phyloP scores from a whole-genome alignment of 441 rosid genomes.

The Syzygium syzygioides region DNA sequence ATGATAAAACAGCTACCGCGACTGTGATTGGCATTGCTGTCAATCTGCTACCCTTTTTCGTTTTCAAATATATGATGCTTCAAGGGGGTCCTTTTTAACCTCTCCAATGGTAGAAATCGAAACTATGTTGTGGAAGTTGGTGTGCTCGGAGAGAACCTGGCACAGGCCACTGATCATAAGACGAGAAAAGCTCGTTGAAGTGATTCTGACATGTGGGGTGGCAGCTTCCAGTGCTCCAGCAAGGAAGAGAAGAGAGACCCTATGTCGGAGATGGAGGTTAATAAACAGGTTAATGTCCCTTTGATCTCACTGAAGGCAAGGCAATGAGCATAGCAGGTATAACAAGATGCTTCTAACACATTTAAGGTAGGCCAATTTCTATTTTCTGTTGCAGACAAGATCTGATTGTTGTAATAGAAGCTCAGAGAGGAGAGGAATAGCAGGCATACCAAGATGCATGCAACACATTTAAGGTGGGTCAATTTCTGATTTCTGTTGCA shows the following conservation, averaged over 20 bases:
- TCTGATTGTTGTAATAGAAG: not conserved
- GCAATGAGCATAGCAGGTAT: not conserved
- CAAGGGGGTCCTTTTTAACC: not conserved
- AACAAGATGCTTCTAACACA: not conserved
- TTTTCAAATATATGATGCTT: not conserved
- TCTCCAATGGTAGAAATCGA: not conserved
- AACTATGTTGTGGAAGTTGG: not conserved
- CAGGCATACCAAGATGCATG: not conserved
- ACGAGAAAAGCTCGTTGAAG: not conserved
- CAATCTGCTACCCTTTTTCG: not conserved
- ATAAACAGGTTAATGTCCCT: not conserved
- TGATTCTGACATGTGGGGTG: not conserved
- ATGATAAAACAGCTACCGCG: not conserved
- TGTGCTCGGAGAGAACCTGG: not conserved
- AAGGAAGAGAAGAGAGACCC: not conserved
- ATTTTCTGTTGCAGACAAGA: not conserved
- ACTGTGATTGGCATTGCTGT: not conserved
- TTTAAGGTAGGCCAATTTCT: not conserved
- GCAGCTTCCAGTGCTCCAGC: not conserved
- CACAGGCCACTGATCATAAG: not conserved
- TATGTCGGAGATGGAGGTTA: not conserved
- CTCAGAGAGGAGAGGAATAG: not conserved
- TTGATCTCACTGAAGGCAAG: not conserved
- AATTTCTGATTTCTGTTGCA: not conserved
- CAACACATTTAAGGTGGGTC: not conserved